These are phyloP conservation scores for Gaeumannomyces sp. DNA, from an alignment of 2,329 filamentous ascomycete genomes.

Conservation along the genomic window DNA sequence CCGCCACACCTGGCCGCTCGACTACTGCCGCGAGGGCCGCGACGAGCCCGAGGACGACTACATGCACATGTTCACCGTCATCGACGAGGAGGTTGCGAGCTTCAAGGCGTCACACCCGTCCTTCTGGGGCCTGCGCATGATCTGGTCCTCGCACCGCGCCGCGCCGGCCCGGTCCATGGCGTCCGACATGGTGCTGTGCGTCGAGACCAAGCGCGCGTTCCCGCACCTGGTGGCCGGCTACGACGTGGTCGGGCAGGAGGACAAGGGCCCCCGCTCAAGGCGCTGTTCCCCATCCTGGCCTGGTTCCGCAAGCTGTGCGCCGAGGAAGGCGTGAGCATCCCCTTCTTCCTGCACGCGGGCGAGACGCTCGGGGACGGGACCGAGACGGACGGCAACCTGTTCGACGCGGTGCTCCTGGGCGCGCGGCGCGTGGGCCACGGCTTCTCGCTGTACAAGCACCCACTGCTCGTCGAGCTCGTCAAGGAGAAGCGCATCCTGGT, in stretches of 20 bases:
- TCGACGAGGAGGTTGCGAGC: conserved; percentile 69
- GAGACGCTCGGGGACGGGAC: conserved; percentile 75
- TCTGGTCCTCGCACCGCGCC: conserved; percentile 72
- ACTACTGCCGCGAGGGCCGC: conserved; percentile 59
- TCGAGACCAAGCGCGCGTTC: conserved; percentile 71
- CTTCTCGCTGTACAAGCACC: conserved; percentile 86
- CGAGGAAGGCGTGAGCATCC: conserved; percentile 71
- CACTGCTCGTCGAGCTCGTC: conserved; percentile 79
- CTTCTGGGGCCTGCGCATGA: conserved; percentile 81
- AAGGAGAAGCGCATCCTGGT: conserved; percentile 83
- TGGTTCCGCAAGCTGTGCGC: conserved; percentile 88
- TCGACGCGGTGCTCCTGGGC: conserved; percentile 80
- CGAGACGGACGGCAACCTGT: conserved; percentile 72
- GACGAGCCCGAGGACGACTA: conserved; percentile 64
- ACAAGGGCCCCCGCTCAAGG: conserved; percentile 68
- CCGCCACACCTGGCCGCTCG: conserved; percentile 63
- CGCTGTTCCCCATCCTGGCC: conserved; percentile 78
- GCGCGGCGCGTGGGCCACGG: conserved; percentile 86
- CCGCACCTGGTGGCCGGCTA: conserved; percentile 80
- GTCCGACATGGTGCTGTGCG: conserved; percentile 81
- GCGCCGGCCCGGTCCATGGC: conserved; percentile 60
- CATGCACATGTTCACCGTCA: conserved; percentile 61
- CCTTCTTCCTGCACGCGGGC: conserved; percentile 94
- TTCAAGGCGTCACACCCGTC: conserved; percentile 68
- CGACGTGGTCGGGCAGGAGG: conserved; percentile 86